Evolutionary conservation across 805 yeast genomes (phyloP).

Genomic region (Tetrapisispora nanseiensis): DNA sequence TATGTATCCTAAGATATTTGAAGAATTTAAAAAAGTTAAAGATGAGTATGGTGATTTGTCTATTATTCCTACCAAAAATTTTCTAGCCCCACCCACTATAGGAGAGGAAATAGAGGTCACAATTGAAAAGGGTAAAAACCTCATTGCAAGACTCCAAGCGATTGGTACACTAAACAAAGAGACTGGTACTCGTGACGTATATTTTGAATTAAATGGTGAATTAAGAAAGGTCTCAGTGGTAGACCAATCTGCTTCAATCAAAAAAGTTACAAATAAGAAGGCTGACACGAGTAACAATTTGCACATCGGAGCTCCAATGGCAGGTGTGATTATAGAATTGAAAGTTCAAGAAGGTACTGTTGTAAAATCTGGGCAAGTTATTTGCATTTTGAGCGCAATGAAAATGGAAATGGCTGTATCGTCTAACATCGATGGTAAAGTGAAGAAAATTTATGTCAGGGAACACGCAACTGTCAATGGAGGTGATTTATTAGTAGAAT

Average conservation of each 20-base stretch:
- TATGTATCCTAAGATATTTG: conserved; percentile 96
- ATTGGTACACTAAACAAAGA: conserved; percentile 74
- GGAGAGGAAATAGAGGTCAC: conserved; percentile 81
- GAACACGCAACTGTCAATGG: conserved; percentile 95
- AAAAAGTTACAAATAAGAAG: conserved; percentile 74
- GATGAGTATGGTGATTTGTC: conserved; percentile 85
- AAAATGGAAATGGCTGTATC: conserved; percentile 98
- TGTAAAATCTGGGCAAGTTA: conserved; percentile 90
- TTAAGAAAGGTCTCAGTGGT: conserved; percentile 87
- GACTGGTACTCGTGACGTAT: conserved; percentile 88
- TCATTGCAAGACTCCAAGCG: conserved; percentile 83
- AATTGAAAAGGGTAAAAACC: conserved; percentile 87
- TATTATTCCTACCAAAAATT: conserved; percentile 82
- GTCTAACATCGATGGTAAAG: conserved; percentile 78
- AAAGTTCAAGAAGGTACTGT: conserved; percentile 75
- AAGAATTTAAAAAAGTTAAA: conserved; percentile 60
- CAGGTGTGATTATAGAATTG: conserved; percentile 92
- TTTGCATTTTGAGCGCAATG: conserved; percentile 91
- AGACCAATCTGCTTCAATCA: conserved; percentile 77
- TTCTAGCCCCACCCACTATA: conserved; percentile 74
- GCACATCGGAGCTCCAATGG: conserved; percentile 97
- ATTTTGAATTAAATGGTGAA: conserved; percentile 96
- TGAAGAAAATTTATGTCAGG: conserved; percentile 62
- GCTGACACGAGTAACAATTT: conserved; percentile 78
- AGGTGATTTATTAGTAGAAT: conserved; percentile 65